These are phyloP conservation scores for Eucalyptus dawsonii DNA, from an alignment of 345 rosid species.

Conservation along the genomic window DNA sequence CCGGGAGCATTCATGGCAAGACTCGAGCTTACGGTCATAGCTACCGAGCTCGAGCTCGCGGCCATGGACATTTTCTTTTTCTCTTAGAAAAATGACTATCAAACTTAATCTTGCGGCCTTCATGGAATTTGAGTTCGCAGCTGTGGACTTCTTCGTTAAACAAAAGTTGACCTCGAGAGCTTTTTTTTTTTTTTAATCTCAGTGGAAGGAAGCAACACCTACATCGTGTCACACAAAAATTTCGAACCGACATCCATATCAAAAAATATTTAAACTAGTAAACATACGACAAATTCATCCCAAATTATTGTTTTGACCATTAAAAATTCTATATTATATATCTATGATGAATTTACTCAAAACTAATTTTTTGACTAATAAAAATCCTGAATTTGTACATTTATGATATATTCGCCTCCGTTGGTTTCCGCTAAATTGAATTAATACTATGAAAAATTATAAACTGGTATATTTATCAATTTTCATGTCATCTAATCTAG, in stretches of 20 bases:
- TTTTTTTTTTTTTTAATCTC: too few species aligned
- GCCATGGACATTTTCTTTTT: background rate
- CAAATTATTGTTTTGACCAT: too few species aligned
- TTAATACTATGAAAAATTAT: too few species aligned
- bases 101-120: too few species aligned
- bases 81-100: too few species aligned
- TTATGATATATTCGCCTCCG: too few species aligned
- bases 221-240: too few species aligned
- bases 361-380: too few species aligned
- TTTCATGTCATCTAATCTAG: too few species aligned
- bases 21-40: background rate
- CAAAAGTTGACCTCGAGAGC: background rate
- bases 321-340: rapidly evolving
- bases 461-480: rapidly evolving
- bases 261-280: rapidly evolving
- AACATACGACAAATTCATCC: too few species aligned
- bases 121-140: background rate
- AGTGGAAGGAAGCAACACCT: background rate
- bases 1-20: background rate
- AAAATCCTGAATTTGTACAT: rapidly evolving
- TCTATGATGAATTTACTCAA: rapidly evolving
- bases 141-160: background rate
- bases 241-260: too few species aligned
- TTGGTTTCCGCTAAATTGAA: too few species aligned
- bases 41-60: background rate